A percentile compares a stretch with the other conserved stretches of the same genome.
Conservation (phyloP, 2,329 filamentous ascomycete species). For the Berkeleyomyces basicola region DNA sequence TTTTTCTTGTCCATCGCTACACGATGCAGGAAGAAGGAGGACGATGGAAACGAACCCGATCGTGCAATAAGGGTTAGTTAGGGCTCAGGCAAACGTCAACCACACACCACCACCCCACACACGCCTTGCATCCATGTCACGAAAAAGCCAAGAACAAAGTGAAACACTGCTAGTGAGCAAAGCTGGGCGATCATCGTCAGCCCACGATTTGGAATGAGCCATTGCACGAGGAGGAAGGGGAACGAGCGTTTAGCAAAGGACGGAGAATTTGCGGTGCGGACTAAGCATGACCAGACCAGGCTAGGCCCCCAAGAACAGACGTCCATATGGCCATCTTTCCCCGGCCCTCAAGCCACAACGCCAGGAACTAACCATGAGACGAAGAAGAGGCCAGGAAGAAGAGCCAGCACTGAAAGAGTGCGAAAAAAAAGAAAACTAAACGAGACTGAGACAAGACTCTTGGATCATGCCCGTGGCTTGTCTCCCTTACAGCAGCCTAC, state of each 20-base stretch:
- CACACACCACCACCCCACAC: too few species aligned
- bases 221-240: background rate
- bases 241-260: background rate
- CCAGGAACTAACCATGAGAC: background rate
- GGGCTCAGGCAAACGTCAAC: too few species aligned
- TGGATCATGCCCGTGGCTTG: background rate
- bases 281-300: too few species aligned
- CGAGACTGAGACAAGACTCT: background rate
- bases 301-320: too few species aligned
- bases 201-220: background rate
- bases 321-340: too few species aligned
- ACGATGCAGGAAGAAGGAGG: background rate
- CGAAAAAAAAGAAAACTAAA: background rate
- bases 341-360: too few species aligned
- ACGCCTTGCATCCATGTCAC: background rate
- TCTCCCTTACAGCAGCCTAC: background rate
- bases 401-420: background rate
- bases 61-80: background rate
- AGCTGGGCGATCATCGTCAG: background rate
- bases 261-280: background rate
- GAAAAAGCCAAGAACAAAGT: constrained; percentile 1
- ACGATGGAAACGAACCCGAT: background rate
- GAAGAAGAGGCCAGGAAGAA: background rate
- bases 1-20: background rate
- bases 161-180: background rate